phyloP scores from a whole-genome alignment of 805 yeast genomes.

The Teunomyces tritomae region DNA sequence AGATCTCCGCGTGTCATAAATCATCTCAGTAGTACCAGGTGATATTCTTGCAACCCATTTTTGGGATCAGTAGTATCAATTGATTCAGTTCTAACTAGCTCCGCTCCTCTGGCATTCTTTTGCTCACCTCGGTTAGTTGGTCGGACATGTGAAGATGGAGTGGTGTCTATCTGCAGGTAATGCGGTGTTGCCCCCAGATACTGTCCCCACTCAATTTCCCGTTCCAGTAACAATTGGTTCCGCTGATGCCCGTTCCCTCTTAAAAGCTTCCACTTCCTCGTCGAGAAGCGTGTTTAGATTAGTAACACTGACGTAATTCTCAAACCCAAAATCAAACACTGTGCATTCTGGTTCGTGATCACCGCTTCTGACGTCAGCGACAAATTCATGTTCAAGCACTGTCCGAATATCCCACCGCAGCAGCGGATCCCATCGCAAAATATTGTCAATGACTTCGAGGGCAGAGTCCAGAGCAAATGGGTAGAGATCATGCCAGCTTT shows the following conservation, averaged over 20 bases:
- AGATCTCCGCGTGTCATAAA: background rate
- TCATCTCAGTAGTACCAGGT: background rate
- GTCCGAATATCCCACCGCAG: slow-evolving; percentile 53
- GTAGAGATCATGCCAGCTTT: slow-evolving; percentile 51
- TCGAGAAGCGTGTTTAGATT: slow-evolving; percentile 15
- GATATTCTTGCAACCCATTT: no score
- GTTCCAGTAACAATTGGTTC: background rate
- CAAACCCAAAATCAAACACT: slow-evolving; percentile 69
- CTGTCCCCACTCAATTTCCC: background rate
- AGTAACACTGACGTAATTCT: slow-evolving; percentile 26
- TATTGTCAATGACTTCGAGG: slow-evolving; percentile 47
- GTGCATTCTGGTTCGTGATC: slow-evolving; percentile 55
- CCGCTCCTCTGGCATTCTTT: no score
- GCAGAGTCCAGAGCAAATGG: slow-evolving; percentile 61
- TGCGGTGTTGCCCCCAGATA: background rate
- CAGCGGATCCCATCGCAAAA: slow-evolving; percentile 65
- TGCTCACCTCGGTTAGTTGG: background rate
- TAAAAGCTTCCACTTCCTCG: slow-evolving; percentile 21
- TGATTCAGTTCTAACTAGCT: no score
- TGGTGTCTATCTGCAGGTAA: background rate
- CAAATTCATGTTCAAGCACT: slow-evolving; percentile 57
- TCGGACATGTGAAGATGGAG: background rate
- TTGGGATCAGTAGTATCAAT: no score
- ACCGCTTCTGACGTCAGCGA: slow-evolving; percentile 50
- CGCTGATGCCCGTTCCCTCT: slow-evolving; percentile 5